These are phyloP conservation scores for Melastoma candidum DNA, from an alignment of 441 rosid genomes.

Conservation along the genomic window DNA sequence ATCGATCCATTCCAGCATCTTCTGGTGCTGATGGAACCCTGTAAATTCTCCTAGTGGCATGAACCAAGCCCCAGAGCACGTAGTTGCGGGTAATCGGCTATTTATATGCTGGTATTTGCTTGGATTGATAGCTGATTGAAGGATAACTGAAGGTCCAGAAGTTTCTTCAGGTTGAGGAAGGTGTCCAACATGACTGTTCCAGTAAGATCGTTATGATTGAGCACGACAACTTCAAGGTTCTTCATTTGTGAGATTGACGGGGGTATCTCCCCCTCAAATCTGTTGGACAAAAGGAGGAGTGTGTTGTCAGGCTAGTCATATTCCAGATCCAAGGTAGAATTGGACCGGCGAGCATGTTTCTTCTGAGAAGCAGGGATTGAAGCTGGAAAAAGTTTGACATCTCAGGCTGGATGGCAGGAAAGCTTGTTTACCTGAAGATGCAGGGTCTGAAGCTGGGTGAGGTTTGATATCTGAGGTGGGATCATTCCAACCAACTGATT, in stretches of 20 bases:
- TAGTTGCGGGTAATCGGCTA: not conserved
- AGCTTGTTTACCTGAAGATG: no score
- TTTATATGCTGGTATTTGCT: not conserved
- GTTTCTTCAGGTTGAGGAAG: not conserved
- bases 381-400: not conserved
- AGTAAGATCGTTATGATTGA: not conserved
- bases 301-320: not conserved
- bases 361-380: not conserved
- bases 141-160: not conserved
- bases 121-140: not conserved
- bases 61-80: not conserved
- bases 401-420: no score
- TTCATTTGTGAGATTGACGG: not conserved
- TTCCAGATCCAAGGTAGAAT: no score
- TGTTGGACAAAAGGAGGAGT: not conserved
- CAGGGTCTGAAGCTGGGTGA: no score
- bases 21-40: not conserved
- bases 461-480: not conserved
- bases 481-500: constrained; percentile 1
- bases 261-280: not conserved
- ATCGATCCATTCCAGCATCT: not conserved
- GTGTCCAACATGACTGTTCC: not conserved
- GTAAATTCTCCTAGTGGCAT: constrained; percentile 1
- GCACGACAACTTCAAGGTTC: not conserved
- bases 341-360: not conserved